Evolutionary conservation across 2,329 filamentous ascomycete species (phyloP), one percentile per base, ranked within the genome.

Genomic region (Leptodontidium sp.): DNA sequence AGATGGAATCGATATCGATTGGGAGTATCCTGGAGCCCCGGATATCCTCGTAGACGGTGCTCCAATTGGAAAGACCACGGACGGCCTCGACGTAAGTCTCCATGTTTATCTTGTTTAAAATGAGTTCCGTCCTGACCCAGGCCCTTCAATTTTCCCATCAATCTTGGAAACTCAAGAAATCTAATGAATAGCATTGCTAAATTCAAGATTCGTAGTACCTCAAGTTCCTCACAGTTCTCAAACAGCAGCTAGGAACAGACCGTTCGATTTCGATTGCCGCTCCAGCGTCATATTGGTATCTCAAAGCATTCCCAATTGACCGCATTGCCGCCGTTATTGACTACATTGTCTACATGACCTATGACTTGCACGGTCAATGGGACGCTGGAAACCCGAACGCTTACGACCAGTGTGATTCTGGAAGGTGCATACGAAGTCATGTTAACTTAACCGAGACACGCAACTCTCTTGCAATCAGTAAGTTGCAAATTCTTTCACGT

Each of bases 331-430:
- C 64, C 4, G 55, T 70, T 4, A 29, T 75, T 12, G 71, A 76
- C 29, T 75, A 76, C 57, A 70, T 76, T 32, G 68, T 76, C 14
- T 75, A 64, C 24, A 74, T 74, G 72, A 74, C 72, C 0, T 74
- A 74, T 55, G 70, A 79, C 74, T 38, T 83, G 57, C 79, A 82
- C 66, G 81, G 81, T 2, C 79, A 82, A 64, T 35, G 32, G 32
- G 32, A 35, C 9, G 4, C 4, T 35, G 32, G 32, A 4, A 35
- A 35, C 32, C 5, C 32, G 32, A 35, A 35, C 32, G 32, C 32
- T 35, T 35, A 5, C 32, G 32, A 35, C 9, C 9, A 4, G 4
- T 35, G 32, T 35, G 5, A 4, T 5, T 35, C 32, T 5, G 32
- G 32, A 9, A 35, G 9, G 9, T 35, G 32, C 9, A 35, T 35